Percentiles rank a stretch among this genome's conserved stretches.
Conservation (phyloP, 2,329 filamentous ascomycete species). For the Clonostachys rosea region DNA sequence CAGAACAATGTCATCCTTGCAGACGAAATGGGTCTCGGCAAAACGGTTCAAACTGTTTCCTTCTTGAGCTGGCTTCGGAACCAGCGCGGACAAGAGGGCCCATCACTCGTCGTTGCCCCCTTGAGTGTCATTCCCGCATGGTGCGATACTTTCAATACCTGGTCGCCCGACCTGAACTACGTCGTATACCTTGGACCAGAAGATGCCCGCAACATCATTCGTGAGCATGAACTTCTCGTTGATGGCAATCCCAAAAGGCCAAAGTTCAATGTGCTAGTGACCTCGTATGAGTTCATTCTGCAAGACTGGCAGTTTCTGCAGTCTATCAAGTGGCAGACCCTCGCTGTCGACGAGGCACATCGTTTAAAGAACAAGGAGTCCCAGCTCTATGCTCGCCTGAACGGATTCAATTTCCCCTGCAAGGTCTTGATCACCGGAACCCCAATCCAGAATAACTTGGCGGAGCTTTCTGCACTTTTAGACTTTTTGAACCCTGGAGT, state of each 20-base stretch:
- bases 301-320: constrained; percentile 79
- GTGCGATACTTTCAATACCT: constrained; percentile 96
- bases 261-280: constrained; percentile 97
- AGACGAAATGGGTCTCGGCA: constrained; percentile 97
- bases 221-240: constrained; percentile 82
- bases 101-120: constrained; percentile 95
- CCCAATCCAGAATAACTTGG: constrained; percentile 94
- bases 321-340: constrained; percentile 94
- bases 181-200: constrained; percentile 94
- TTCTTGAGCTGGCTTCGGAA: constrained; percentile 98
- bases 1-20: constrained; percentile 95
- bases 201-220: constrained; percentile 78
- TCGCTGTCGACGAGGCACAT: constrained; percentile 95
- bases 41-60: constrained; percentile 94
- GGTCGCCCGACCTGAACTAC: constrained; percentile 95
- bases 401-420: constrained; percentile 82
- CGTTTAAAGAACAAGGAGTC: constrained; percentile 95
- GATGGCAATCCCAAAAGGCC: constrained; percentile 83
- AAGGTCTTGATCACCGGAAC: constrained; percentile 94
- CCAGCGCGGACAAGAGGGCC: constrained; percentile 82
- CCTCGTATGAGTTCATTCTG: constrained; percentile 95
- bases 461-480: constrained; percentile 85
- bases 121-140: constrained; percentile 96
- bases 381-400: constrained; percentile 80
- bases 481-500: constrained; percentile 97